Conservation (phyloP, 2,329 filamentous ascomycete genomes). For the Fusarium tjaetaba region DNA sequence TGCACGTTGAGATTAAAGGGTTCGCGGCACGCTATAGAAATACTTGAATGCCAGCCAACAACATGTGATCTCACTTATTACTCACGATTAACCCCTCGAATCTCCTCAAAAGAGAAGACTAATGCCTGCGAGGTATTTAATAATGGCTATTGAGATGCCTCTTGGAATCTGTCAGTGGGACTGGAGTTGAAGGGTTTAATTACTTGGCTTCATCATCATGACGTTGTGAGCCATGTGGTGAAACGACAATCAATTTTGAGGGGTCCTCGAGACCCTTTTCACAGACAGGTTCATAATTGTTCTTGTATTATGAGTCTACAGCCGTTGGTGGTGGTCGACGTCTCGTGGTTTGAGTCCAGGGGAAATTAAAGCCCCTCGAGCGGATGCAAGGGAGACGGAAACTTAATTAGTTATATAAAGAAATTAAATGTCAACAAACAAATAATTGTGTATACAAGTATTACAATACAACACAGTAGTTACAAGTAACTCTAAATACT, state of each 20-base stretch:
- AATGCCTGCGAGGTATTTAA: neutral
- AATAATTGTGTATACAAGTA: neutral
- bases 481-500: neutral
- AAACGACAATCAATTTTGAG: constrained; percentile 5
- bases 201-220: constrained; percentile 31
- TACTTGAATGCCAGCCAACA: constrained; percentile 18
- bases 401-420: constrained; percentile 7
- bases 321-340: neutral
- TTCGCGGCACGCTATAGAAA: neutral
- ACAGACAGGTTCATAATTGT: neutral
- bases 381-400: constrained; percentile 26
- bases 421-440: neutral
- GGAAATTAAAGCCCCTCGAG: constrained; percentile 28
- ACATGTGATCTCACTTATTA: neutral
- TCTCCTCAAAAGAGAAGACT: neutral
- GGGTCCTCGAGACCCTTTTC: neutral
- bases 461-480: neutral
- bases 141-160: neutral
- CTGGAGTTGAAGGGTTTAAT: constrained; percentile 1
- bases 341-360: neutral
- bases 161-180: neutral
- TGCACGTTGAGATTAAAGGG: constrained; percentile 22
- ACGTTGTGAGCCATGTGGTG: constrained; percentile 16
- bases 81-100: neutral
- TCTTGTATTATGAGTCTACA: neutral